Evolutionary conservation across 2,329 filamentous ascomycete species (phyloP).

Genomic region (Endothia cerciana): DNA sequence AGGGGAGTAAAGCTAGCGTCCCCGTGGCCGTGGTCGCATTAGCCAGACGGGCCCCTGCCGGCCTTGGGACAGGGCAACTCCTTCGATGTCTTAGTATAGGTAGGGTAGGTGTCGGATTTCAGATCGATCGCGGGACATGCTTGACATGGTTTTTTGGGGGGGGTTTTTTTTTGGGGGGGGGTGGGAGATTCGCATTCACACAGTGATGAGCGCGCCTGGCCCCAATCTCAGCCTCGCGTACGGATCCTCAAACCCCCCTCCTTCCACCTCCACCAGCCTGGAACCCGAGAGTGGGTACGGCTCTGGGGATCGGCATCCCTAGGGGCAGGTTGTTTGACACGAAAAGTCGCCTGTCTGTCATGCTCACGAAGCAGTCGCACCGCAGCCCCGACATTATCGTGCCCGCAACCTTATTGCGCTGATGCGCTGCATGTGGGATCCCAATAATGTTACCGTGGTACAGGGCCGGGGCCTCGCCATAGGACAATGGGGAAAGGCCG

Average conservation of each 20-base stretch:
- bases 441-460: conserved; percentile 8
- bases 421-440: conserved; percentile 11
- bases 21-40: conserved; percentile 18
- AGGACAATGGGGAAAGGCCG: background rate
- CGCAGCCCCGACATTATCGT: conserved; percentile 15
- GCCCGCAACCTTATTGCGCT: conserved; percentile 6
- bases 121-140: background rate
- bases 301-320: background rate
- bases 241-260: background rate
- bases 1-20: conserved; percentile 3
- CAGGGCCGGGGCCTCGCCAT: conserved; percentile 8
- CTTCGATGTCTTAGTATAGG: conserved; percentile 7
- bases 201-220: background rate
- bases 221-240: conserved; percentile 2
- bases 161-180: too few relatives aligned
- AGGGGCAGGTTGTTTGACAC: background rate
- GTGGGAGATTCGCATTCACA: background rate
- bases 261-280: background rate
- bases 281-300: background rate
- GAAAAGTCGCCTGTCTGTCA: background rate
- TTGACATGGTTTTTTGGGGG: background rate
- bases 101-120: background rate
- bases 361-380: conserved; percentile 16
- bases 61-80: conserved; percentile 3
- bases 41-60: conserved; percentile 8